Evolutionary conservation across 2,329 filamentous ascomycete species (phyloP).

Genomic region (Xylaria sp.): DNA sequence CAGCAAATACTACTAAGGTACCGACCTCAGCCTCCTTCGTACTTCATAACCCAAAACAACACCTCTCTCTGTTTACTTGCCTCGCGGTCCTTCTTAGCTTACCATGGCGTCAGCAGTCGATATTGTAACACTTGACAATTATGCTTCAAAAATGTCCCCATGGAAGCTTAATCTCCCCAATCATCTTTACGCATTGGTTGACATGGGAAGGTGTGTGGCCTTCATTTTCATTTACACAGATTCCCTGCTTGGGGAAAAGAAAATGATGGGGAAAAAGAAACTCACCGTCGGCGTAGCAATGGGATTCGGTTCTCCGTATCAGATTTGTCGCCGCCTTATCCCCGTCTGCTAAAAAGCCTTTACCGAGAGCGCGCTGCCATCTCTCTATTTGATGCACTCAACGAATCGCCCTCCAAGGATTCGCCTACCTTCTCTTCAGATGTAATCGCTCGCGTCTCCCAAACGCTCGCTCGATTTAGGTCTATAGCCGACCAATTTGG

Average conservation of each 20-base stretch:
- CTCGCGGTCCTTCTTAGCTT: neutral
- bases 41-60: neutral
- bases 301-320: constrained; percentile 94
- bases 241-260: neutral
- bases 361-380: constrained; percentile 83
- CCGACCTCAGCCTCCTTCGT: neutral
- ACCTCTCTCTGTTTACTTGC: neutral
- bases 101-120: constrained; percentile 52
- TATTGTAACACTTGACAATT: constrained; percentile 64
- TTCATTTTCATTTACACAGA: neutral
- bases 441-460: constrained; percentile 74
- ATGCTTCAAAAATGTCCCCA: constrained; percentile 59
- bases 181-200: constrained; percentile 67
- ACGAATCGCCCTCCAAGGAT: constrained; percentile 54
- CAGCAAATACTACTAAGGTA: neutral
- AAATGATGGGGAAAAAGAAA: neutral
- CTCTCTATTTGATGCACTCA: constrained; percentile 86
- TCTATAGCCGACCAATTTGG: constrained; percentile 75
- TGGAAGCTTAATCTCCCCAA: constrained; percentile 60
- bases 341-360: constrained; percentile 79
- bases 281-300: constrained; percentile 67
- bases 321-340: constrained; percentile 75
- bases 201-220: constrained; percentile 66
- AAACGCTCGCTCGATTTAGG: constrained; percentile 76
- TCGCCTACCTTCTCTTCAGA: constrained; percentile 59